phyloP scores from a whole-genome alignment of 306 rosid species.

The Biancaea sappan region DNA sequence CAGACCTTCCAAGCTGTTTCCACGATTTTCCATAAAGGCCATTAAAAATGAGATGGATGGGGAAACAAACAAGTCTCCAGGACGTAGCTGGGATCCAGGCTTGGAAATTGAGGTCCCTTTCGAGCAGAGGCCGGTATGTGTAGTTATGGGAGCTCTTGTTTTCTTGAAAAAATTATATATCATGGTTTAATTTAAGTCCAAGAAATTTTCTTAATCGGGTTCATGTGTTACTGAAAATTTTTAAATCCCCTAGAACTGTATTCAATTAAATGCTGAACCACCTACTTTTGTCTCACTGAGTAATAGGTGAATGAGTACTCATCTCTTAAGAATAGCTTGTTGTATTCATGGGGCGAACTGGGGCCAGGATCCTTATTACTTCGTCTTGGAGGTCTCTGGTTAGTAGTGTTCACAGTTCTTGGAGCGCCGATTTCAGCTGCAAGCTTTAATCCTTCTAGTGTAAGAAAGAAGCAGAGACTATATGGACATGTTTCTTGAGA shows the following conservation, averaged over 20 bases:
- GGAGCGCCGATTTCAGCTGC: constrained; percentile 93
- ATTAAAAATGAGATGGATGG: constrained; percentile 72
- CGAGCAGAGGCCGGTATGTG: constrained; percentile 91
- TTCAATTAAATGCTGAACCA: constrained; percentile 6
- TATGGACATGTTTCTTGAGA: background rate
- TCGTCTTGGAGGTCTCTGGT: constrained; percentile 97
- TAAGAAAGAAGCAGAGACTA: constrained; percentile 41
- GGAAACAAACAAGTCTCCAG: constrained; percentile 67
- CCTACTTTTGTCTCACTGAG: constrained; percentile 5
- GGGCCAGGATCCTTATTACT: constrained; percentile 80
- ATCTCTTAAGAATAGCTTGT: constrained; percentile 66
- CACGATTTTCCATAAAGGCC: constrained; percentile 55
- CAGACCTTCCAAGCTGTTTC: constrained; percentile 42
- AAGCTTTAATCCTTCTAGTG: constrained; percentile 93
- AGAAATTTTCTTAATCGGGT: too few relatives aligned
- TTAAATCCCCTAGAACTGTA: background rate
- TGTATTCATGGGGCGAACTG: constrained; percentile 96
- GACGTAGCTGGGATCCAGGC: constrained; percentile 87
- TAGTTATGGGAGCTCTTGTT: constrained; percentile 1
- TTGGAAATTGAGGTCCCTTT: constrained; percentile 90
- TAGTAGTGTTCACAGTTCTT: constrained; percentile 68
- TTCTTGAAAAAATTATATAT: constrained; percentile 15
- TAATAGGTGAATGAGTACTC: constrained; percentile 95
- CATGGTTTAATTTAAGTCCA: constrained; percentile 15
- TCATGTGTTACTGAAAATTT: background rate